Evolutionary conservation across 1,284 basidiomycete genomes (phyloP), one percentile per base, ranked within the genome.

Genomic region (Cerrena zonata): DNA sequence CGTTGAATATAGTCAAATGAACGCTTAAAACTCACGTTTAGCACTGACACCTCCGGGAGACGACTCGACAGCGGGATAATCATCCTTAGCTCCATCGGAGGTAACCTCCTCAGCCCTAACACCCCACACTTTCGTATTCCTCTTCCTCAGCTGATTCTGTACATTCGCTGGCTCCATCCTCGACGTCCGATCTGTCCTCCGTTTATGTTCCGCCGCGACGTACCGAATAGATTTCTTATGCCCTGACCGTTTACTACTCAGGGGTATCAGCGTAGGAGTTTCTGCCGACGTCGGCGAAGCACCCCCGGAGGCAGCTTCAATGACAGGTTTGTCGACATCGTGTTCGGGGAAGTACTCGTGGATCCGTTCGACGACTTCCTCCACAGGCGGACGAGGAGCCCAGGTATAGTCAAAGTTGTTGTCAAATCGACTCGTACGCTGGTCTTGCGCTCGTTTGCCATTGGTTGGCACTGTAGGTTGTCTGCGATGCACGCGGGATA

Each of bases 341-440:
- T 97, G 91, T 58, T 90, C 86, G 0, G 94, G 94, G 77, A 99
- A 99, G 74, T 92, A 97, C 57, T 90, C 85, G 61, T 98, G 91
- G 5, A 99, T 77, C 50, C 90, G 85, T 51, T 98, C 90, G 66
- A 94, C 94, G 49, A 99, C 86, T 61, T 91, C 89, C 65, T 99
- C 96, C 0, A 94, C 86, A 26, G 88, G 84, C 12, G 96, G 96
- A 63, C 96, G 89, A 56, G 89, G 83, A 44, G 88, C 87, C 90
- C 90, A 93, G 13, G 80, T 82, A 41, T 75, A 72, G 54, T 80
- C 79, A 55, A 77, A 62, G 55, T 72, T 72, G 55, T 79, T 76
- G 34, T 74, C 77, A 58, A 87, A 86, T n/a, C 79, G 77, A 60
- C 76, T 84, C 34, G 71, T 76, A 45, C 78, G 69, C 51, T 65